Percentiles rank a stretch among this genome's conserved stretches.
These are phyloP conservation scores for Russula sp. DNA, from an alignment of 768 basidiomycete genomes.

Conservation along the genomic window DNA sequence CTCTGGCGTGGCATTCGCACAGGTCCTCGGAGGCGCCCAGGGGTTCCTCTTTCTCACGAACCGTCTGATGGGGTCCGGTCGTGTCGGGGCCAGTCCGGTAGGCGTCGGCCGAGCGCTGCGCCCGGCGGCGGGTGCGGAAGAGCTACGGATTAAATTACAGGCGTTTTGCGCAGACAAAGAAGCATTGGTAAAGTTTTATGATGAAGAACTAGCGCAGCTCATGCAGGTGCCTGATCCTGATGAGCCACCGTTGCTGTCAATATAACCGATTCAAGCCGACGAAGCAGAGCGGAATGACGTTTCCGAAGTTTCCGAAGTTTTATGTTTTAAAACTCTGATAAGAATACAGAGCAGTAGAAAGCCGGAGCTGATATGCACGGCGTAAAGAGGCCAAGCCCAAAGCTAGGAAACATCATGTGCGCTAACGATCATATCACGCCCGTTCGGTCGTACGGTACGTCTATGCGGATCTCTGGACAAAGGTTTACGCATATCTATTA, in stretches of 20 bases:
- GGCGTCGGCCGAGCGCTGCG: constrained; percentile 23
- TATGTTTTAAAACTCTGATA: no score
- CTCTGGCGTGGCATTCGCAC: constrained; percentile 84
- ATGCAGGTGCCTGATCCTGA: constrained; percentile 23
- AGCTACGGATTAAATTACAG: constrained; percentile 31
- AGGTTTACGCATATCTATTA: constrained; percentile 67
- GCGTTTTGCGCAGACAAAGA: constrained; percentile 36
- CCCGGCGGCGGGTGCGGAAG: constrained; percentile 31
- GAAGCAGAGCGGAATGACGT: neutral
- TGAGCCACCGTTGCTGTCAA: constrained; percentile 23
- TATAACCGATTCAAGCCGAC: constrained; percentile 1
- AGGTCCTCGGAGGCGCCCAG: constrained; percentile 70
- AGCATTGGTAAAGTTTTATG: constrained; percentile 30
- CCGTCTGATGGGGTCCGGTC: constrained; percentile 67
- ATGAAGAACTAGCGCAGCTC: constrained; percentile 20
- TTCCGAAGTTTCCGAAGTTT: neutral
- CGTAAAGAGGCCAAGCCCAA: neutral
- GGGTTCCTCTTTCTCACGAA: constrained; percentile 92
- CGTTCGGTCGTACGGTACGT: constrained; percentile 64
- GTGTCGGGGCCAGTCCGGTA: constrained; percentile 41
- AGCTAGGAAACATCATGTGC: constrained; percentile 50
- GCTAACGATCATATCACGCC: constrained; percentile 65
- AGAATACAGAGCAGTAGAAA: neutral
- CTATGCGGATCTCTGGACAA: constrained; percentile 53
- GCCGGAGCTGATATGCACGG: neutral